Percentiles rank a stretch among this genome's conserved stretches.
Conservation (phyloP, 73 alveolate species). For the Vitrella brassicaformis region DNA sequence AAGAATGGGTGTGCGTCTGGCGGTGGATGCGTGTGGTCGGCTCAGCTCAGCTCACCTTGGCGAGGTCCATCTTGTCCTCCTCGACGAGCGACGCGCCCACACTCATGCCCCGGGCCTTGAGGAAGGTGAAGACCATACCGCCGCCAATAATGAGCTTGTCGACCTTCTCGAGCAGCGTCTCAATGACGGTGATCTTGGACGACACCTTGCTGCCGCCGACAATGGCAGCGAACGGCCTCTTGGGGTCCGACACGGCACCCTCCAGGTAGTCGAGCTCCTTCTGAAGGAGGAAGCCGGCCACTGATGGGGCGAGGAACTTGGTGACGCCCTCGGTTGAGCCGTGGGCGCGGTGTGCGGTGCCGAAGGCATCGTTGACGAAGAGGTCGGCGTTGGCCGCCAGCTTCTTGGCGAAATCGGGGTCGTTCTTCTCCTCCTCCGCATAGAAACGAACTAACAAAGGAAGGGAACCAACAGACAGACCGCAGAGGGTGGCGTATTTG, state of each 20-base stretch:
- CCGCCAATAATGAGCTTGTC: conserved; percentile 6
- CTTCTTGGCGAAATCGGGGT: background rate
- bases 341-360: conserved; percentile 88
- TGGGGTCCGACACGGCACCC: conserved; percentile 66
- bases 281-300: background rate
- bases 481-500: too few species aligned
- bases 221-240: conserved; percentile 73
- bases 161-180: conserved; percentile 1
- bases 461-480: too few species aligned
- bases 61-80: background rate
- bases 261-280: conserved; percentile 3
- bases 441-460: conserved; percentile 2
- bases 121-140: conserved; percentile 7
- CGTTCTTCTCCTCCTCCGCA: conserved; percentile 1
- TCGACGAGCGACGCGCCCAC: background rate
- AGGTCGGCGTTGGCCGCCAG: background rate
- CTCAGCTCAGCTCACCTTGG: too few species aligned
- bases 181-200: background rate
- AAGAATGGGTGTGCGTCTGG: too few species aligned
- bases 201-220: conserved; percentile 50
- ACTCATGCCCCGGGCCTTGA: background rate
- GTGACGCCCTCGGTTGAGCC: conserved; percentile 72
- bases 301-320: background rate
- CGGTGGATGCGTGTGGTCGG: too few species aligned
- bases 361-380: conserved; percentile 68